Conservation (phyloP, 345 rosid genomes). For the Abelmoschus esculentus region DNA sequence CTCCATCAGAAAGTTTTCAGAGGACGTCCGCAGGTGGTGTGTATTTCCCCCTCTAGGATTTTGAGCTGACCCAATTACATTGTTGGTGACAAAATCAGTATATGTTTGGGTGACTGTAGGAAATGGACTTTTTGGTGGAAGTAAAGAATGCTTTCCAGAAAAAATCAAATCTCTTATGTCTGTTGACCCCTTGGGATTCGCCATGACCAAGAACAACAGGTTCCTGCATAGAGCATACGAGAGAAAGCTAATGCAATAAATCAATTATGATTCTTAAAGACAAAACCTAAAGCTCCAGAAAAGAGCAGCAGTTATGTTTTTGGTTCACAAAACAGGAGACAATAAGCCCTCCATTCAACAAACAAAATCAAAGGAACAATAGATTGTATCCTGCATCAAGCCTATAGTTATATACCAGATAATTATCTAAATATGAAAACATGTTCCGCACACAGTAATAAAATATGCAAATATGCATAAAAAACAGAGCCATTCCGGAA, state of each 20-base stretch:
- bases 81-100: slow-evolving; percentile 52
- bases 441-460: background rate
- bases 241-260: background rate
- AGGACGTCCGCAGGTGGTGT: slow-evolving; percentile 84
- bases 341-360: background rate
- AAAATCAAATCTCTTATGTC: slow-evolving; percentile 52
- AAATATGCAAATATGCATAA: background rate
- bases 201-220: slow-evolving; percentile 41
- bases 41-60: slow-evolving; percentile 49
- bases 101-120: slow-evolving; percentile 58
- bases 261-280: background rate
- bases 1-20: slow-evolving; percentile 71
- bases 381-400: background rate
- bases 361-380: background rate
- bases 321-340: background rate
- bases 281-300: background rate
- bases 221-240: slow-evolving; percentile 28
- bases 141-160: slow-evolving; percentile 70
- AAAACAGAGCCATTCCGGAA: background rate
- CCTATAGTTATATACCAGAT: background rate
- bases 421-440: background rate
- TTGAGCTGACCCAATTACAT: slow-evolving; percentile 50
- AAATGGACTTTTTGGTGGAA: slow-evolving; percentile 93
- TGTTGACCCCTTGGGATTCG: slow-evolving; percentile 69
- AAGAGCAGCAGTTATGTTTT: background rate